Percentiles rank a stretch among this genome's conserved stretches.
These are phyloP conservation scores for Erodium texanum DNA, from an alignment of 441 rosid genomes.

Conservation along the genomic window DNA sequence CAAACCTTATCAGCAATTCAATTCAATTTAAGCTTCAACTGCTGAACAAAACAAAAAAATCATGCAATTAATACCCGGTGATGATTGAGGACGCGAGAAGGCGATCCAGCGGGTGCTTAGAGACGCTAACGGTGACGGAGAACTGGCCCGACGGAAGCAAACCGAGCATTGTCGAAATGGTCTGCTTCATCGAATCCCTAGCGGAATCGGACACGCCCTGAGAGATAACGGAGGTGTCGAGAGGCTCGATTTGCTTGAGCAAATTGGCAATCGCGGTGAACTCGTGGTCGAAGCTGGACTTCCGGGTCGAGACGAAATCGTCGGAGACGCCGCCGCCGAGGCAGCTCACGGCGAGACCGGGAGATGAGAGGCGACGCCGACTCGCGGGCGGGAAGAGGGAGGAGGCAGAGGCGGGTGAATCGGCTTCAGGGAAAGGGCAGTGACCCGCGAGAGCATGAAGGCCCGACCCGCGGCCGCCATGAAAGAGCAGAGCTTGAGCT, in stretches of 20 bases:
- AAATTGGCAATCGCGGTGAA: conserved; percentile 63
- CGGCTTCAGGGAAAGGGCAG: conserved; percentile 25
- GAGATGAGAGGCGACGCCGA: conserved; percentile 4
- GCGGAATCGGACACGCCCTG: conserved; percentile 72
- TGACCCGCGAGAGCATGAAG: conserved; percentile 41
- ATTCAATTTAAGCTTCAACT: neutral
- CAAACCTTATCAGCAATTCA: neutral
- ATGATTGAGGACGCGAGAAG: conserved; percentile 64
- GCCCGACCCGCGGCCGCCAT: conserved; percentile 75
- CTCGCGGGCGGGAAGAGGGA: conserved; percentile 18
- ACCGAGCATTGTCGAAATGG: conserved; percentile 78
- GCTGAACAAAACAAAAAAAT: neutral
- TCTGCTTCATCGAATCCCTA: conserved; percentile 75
- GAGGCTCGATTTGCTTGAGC: conserved; percentile 65
- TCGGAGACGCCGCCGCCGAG: conserved; percentile 68
- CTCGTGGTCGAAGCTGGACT: conserved; percentile 55
- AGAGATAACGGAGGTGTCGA: conserved; percentile 60
- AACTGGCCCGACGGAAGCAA: conserved; percentile 84
- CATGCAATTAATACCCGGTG: conserved; percentile 45
- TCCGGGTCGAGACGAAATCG: conserved; percentile 66
- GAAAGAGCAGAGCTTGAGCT: conserved; percentile 6
- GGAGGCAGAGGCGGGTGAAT: conserved; percentile 14
- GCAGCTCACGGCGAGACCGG: conserved; percentile 35
- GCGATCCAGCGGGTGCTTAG: conserved; percentile 48
- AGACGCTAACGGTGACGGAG: conserved; percentile 44